phyloP scores from a whole-genome alignment of 192 early-diverging fungal species.

The Coemansia sp. region DNA sequence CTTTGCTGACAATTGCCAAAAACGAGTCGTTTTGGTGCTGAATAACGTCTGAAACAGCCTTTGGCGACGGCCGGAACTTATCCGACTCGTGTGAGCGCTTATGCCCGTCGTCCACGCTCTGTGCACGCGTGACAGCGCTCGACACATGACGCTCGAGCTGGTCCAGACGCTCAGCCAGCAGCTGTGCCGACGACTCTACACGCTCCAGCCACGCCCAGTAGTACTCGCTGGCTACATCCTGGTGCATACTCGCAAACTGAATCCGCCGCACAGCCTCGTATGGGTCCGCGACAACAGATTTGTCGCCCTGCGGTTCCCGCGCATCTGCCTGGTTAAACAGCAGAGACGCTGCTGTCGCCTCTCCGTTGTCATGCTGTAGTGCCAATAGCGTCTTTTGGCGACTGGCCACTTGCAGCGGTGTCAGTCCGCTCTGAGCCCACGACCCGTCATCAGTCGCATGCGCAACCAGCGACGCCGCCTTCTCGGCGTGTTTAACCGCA shows the following conservation, averaged over 20 bases:
- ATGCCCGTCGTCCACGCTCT: constrained; percentile 6
- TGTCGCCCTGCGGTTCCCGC: background rate
- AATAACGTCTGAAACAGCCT: constrained; percentile 34
- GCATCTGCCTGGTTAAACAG: background rate
- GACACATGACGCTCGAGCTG: constrained; percentile 42
- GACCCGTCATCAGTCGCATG: constrained; percentile 41
- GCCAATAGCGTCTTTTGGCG: constrained; percentile 33
- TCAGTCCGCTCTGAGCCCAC: constrained; percentile 37
- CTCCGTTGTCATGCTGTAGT: constrained; percentile 7
- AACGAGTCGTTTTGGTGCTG: constrained; percentile 50
- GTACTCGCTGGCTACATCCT: constrained; percentile 40
- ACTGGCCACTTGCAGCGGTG: constrained; percentile 36
- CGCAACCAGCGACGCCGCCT: constrained; percentile 36
- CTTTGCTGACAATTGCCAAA: constrained; percentile 38
- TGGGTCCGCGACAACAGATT: constrained; percentile 8
- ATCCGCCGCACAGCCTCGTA: constrained; percentile 42
- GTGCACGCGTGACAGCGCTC: constrained; percentile 12
- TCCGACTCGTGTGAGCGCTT: background rate
- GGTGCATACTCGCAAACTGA: constrained; percentile 38
- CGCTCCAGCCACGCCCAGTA: constrained; percentile 46
- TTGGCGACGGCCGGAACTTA: constrained; percentile 16
- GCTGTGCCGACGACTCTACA: constrained; percentile 24
- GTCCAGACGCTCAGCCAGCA: constrained; percentile 40
- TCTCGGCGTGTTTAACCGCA: constrained; percentile 45
- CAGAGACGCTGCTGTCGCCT: constrained; percentile 7